A percentile compares a stretch with the other conserved stretches of the same genome.
Conservation (phyloP, 78 protist genomes). For the Fonticula alba region DNA sequence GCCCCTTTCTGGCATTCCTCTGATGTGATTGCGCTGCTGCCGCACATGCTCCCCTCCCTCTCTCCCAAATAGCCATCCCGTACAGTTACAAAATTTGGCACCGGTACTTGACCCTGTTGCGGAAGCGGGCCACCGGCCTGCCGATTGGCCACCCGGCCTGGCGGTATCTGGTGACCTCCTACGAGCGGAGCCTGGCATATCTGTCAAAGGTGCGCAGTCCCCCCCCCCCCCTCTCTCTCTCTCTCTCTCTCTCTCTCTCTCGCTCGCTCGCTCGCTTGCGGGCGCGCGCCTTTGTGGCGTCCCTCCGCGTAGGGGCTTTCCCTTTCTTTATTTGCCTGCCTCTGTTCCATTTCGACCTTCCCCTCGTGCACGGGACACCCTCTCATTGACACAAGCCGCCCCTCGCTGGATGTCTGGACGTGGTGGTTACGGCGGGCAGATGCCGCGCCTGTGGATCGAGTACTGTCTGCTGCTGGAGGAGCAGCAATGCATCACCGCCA, state of each 20-base stretch:
- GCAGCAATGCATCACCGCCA: conserved; percentile 50
- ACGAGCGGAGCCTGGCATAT: not conserved
- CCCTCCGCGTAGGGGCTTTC: no score
- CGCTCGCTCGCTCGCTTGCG: conserved; percentile 10
- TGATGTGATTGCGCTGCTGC: no score
- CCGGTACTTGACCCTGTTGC: no score
- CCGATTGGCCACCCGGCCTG: not conserved
- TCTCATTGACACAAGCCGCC: conserved; percentile 41
- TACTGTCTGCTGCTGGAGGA: conserved; percentile 46
- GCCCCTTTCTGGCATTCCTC: no score
- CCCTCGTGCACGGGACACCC: not conserved
- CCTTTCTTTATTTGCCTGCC: no score
- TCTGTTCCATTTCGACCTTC: not conserved
- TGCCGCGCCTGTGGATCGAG: conserved; percentile 97
- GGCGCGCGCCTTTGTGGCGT: no score
- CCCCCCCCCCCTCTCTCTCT: no score
- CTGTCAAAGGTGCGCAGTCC: not conserved
- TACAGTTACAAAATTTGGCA: conserved; percentile 81
- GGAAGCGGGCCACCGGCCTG: conserved; percentile 15
- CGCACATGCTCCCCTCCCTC: not conserved
- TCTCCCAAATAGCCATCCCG: conserved; percentile 23
- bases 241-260: no score
- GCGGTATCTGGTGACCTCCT: not conserved
- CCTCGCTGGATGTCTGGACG: conserved; percentile 50
- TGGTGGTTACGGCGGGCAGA: conserved; percentile 83